Evolutionary conservation across 148 eudicot species (phyloP), one percentile per base, ranked within the genome.

Genomic region (Euryodendron excelsum): DNA sequence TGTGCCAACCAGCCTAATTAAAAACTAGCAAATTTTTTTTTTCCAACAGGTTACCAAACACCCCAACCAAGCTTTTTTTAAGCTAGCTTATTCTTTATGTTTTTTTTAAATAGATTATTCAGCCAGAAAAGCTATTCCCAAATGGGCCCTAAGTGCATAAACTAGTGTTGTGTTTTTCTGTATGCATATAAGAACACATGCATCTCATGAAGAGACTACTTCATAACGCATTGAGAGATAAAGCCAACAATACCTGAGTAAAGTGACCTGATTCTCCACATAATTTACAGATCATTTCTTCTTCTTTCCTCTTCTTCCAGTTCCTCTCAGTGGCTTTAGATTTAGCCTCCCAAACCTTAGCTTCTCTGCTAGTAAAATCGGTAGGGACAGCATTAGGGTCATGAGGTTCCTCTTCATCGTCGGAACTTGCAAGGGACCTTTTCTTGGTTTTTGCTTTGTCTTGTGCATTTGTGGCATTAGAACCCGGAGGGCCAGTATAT

Each of bases 331-430:
- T 93, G 71, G 99, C 99, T 89, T 96, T 96, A n/a, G 99, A 96
- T 85, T 96, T 96, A 63, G 98, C 99, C 81, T 96, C 99, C 99
- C 99, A 96, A 65, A 96, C 90, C 87, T 92, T 96, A 73, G 98
- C 98, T 79, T 96, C 99, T 56, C 99, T 89, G 77, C 99, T 96
- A 59, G 99, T 96, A 80, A 96, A 96, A 88, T 92, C 99, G 3
- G 99, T 96, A n/a, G 99, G 99, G 58, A 96, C 92, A 78, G 99
- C 99, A 93, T 93, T 92, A 34, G 99, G 99, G 76, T 96, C 99
- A 61, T 82, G 89, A 21, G 82, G 28, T 62, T 91, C 96, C 76
- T 93, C 94, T 87, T 93, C 99, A 70, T 92, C 99, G 65, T 92
- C 97, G 21, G 93, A 88, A 77, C 86, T 84, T 25, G 84, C 88